phyloP scores from a whole-genome alignment of 768 basidiomycete species.

The Suillus weaverae region DNA sequence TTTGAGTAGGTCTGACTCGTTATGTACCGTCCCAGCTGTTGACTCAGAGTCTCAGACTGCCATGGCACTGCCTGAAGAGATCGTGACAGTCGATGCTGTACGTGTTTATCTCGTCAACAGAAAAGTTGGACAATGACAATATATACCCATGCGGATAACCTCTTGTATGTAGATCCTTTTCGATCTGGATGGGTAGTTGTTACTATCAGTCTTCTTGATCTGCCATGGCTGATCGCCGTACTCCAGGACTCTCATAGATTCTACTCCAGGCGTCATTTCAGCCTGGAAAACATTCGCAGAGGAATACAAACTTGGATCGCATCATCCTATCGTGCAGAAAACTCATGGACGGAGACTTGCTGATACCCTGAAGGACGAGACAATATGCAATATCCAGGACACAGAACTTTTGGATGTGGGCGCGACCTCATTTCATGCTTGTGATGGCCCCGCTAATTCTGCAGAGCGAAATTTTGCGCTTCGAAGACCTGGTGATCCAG shows the following conservation, averaged over 20 bases:
- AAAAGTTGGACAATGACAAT: neutral
- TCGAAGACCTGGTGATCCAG: conserved; percentile 74
- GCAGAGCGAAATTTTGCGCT: conserved; percentile 70
- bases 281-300: conserved; percentile 74
- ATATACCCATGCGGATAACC: neutral
- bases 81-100: conserved; percentile 54
- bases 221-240: conserved; percentile 5
- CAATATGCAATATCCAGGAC: conserved; percentile 55
- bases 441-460: conserved; percentile 1
- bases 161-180: conserved; percentile 53
- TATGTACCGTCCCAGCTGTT: neutral
- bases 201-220: neutral
- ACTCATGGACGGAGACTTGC: conserved; percentile 76
- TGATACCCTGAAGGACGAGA: conserved; percentile 69
- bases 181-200: conserved; percentile 63
- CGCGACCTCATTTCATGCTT: conserved; percentile 18
- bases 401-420: conserved; percentile 56
- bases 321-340: conserved; percentile 50
- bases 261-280: conserved; percentile 77
- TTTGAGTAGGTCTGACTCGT: too few relatives aligned
- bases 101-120: conserved; percentile 16
- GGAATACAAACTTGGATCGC: conserved; percentile 57
- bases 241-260: conserved; percentile 71
- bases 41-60: neutral
- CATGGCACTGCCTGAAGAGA: conserved; percentile 17